Base-by-base conservation (phyloP, 2,329 filamentous ascomycete species). In the Leptographium wingfieldii region DNA sequence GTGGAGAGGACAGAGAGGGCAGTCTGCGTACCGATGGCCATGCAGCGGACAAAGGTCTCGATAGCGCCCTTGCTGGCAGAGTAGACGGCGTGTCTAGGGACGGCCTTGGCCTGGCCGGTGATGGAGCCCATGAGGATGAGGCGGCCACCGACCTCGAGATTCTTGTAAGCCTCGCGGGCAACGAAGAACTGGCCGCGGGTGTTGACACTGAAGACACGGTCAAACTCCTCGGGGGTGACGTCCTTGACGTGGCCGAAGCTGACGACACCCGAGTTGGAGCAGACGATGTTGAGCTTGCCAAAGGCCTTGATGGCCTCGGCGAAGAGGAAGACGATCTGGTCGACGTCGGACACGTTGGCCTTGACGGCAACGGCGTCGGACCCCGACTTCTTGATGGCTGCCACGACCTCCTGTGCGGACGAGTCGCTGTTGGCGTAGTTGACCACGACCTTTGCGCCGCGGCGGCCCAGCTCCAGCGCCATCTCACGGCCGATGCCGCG, bases 111-210 rank as follows among this genome's bases (percentile, higher is more conserved):
- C 55, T 66, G 63, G 43, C 82, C 65, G 3, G 81, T 81, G 67
- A 85, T 85, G 29, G 80, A 83, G 46, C 74, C 77, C 80, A 84
- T 86, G 59, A 86, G 74, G 65, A 86, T 80, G 55, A 86, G 74
- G 16, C 83, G 76, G n/a, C 83, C 83, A 60, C 82, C 80, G 56
- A 81, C 72, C 69, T 81, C 78, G 40, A 86, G 76, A 68, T 83
- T 73, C 70, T 81, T 80, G 75, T 82, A 85, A 25, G 83, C 82
- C 51, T 81, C 79, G 66, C 82, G 80, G 6, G 80, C 81, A 40
- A 84, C 80, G 69, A 84, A 84, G 73, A 83, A 84, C 69, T 84
- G 81, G 9, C 80, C 81, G 22, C 79, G 72, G 3, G 81, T 75
- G 70, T 84, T 84, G 66, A 84, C 69, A 72, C 76, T 78, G 73